Evolutionary conservation across 1,139 yeast species (phyloP), one percentile per base, ranked within the genome.

Genomic region (Candida sp.): DNA sequence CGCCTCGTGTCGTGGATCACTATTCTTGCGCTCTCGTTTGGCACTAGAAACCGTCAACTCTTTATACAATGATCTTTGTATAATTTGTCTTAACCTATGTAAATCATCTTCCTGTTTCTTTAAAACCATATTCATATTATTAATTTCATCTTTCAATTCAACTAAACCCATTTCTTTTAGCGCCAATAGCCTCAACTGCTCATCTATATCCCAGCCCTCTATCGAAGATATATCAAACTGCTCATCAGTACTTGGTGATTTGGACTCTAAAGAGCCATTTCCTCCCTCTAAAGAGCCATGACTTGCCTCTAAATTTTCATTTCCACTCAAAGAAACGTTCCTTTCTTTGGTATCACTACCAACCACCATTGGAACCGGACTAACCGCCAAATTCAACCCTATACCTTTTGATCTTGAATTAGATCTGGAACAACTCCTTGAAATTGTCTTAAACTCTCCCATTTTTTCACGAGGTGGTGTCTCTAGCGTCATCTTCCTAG

Each of bases 141-240:
- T 64, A 32, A 81, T 69, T 42, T 67, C 66, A 52, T 81, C 84
- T 45, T 76, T 79, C 37, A 80, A 57, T 49, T 81, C 85, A 34
- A 81, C 78, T 27, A 80, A 66, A 21, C 72, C 67, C 84, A 81
- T 80, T 54, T 82, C 88, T 52, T 80, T 82, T 33, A 79, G 60
- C 0, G 87, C 87, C 43, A 82, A 61, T 11, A 75, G 58, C 45
- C 86, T 61, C 39, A 82, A 62, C 45, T 80, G 81, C n/a, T 77
- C 81, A 45, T 79, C 81, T 8, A 81, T 66, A 19, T 68, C 77
- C 46, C 72, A 55, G 4, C 50, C 45, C 8, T 47, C 47, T 21
- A 73, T 57, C 39, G 65, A n/a, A n/a, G n/a, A n/a, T n/a, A n/a
- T n/a, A n/a, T n/a, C n/a, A n/a, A n/a, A n/a, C n/a, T n/a, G n/a